These are phyloP conservation scores for Actinomortierella wolfii DNA, from an alignment of 371 early-diverging fungal genomes.

Conservation along the genomic window DNA sequence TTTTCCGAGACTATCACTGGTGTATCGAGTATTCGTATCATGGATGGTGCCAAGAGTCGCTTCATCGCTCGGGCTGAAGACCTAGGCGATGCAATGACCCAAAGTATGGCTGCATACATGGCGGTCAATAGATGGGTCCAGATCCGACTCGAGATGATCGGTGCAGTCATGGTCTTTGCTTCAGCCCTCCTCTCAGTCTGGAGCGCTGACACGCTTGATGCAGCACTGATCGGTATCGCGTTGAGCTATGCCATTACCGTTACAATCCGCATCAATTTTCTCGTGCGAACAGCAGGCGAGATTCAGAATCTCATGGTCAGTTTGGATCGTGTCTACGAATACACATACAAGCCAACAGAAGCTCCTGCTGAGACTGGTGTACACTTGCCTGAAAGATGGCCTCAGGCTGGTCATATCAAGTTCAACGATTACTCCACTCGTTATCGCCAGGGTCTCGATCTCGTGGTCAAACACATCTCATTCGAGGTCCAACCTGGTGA, in stretches of 20 bases:
- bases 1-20: conserved; percentile 69
- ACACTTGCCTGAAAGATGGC: conserved; percentile 71
- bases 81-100: conserved; percentile 1
- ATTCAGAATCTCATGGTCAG: conserved; percentile 77
- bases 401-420: conserved; percentile 66
- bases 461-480: conserved; percentile 65
- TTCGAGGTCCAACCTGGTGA: conserved; percentile 67
- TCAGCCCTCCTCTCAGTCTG: conserved; percentile 69
- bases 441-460: conserved; percentile 69
- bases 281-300: conserved; percentile 58
- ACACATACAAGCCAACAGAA: conserved; percentile 80
- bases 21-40: conserved; percentile 13
- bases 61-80: conserved; percentile 13
- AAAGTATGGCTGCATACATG: not conserved
- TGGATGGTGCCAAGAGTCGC: conserved; percentile 14
- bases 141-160: conserved; percentile 72
- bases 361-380: conserved; percentile 71
- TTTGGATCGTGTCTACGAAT: conserved; percentile 88
- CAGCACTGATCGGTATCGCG: conserved; percentile 63
- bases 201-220: conserved; percentile 34
- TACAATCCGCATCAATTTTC: conserved; percentile 65
- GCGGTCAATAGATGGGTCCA: conserved; percentile 51
- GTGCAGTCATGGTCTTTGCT: conserved; percentile 66
- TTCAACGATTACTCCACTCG: conserved; percentile 63
- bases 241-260: conserved; percentile 65